Evolutionary conservation across 2,329 filamentous ascomycete species (phyloP), one percentile per base, ranked within the genome.

Genomic region (Colletotrichum musae): DNA sequence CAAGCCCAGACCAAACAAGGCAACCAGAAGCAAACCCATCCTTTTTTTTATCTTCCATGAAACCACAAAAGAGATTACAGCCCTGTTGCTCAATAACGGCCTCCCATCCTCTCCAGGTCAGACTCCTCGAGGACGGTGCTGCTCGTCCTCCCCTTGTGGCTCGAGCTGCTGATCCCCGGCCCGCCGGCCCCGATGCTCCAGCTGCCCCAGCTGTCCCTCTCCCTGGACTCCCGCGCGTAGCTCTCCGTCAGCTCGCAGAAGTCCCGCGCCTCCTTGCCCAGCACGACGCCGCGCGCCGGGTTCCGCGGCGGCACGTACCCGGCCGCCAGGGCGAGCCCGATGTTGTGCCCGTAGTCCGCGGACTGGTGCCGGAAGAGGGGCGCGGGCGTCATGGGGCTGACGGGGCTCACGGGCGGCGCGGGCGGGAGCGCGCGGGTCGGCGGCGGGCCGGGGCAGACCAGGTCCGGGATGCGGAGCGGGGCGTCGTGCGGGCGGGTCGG

Each of bases 351-450:
- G 12, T 57, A 70, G 50, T n/a, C 70, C 24, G 26, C 16, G 6
- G 68, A 12, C 52, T 67, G 64, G 3, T 56, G 50, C 7, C 58
- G 60, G 2, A 69, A 63, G 1, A 58, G 26, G 7, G 58, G 41
- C 18, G 28, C 10, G 0, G 41, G 48, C 1, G 18, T 54, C 1
- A 51, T 5, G 0, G 41, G 48, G 1, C 26, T 58, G 1, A 51
- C n/a, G 24, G 70, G 68, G 13, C 43, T 68, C 7, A 62, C 48
- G 6, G 74, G 71, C 0, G 79, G 78, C 6, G 77, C 76, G 1
- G 73, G 72, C 0, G 83, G 83, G 3, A 87, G 79, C 3, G 82
- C 82, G n/a, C 80, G 77, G 5, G 71, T 83, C 0, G 85, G 85
- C 0, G 85, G 84, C 0, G 86, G 84, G 0, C 84, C 83, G 21